A percentile compares a stretch with the other conserved stretches of the same genome.
Evolutionary conservation across 164 flowering plant species (phyloP).

Genomic region (Annona cherimola): DNA sequence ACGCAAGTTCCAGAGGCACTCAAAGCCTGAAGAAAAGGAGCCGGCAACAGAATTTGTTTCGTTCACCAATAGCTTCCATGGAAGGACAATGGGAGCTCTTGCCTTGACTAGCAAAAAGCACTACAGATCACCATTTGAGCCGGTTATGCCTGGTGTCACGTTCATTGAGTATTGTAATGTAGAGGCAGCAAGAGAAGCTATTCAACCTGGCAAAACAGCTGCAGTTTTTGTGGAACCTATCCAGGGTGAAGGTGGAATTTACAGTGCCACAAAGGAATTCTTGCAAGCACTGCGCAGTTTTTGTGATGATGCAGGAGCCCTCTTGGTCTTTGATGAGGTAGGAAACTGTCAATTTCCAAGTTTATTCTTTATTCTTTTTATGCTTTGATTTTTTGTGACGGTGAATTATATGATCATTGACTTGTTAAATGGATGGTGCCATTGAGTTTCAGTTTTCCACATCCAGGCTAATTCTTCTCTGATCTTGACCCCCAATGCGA

Average conservation of each 20-base stretch:
- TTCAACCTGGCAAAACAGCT: constrained; percentile 58
- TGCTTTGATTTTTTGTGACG: neutral
- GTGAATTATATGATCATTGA: neutral
- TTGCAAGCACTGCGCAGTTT: constrained; percentile 58
- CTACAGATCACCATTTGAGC: constrained; percentile 80
- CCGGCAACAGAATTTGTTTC: constrained; percentile 71
- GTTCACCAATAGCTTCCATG: constrained; percentile 78
- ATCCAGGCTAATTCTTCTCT: neutral
- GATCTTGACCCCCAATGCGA: neutral
- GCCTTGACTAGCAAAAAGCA: constrained; percentile 92
- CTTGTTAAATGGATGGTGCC: neutral
- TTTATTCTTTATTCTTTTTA: neutral
- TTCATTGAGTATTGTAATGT: constrained; percentile 79
- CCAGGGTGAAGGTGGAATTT: constrained; percentile 96
- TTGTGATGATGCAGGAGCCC: constrained; percentile 79
- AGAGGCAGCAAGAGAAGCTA: constrained; percentile 46
- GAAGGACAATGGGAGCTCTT: constrained; percentile 92
- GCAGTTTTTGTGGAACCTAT: constrained; percentile 96
- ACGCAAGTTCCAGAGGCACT: constrained; percentile 65
- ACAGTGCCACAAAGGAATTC: constrained; percentile 75
- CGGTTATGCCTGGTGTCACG: constrained; percentile 94
- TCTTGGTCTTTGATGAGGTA: constrained; percentile 93
- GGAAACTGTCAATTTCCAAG: neutral
- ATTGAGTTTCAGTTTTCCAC: no score
- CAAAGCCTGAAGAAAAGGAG: constrained; percentile 39